These are phyloP conservation scores for Lophiostoma macrostomum DNA, from an alignment of 495 filamentous ascomycete species.

Conservation along the genomic window DNA sequence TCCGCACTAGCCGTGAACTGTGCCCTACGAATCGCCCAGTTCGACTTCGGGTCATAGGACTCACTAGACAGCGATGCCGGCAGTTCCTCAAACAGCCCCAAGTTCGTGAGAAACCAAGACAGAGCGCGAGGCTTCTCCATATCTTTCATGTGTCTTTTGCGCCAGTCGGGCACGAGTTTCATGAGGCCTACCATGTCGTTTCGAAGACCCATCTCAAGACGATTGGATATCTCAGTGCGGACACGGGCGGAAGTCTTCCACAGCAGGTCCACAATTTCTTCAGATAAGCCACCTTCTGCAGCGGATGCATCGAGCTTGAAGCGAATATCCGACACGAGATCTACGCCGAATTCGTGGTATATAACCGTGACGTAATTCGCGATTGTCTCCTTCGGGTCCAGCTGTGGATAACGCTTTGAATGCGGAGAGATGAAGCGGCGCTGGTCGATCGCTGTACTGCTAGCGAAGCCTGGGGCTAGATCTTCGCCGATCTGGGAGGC, in stretches of 20 bases:
- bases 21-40: conserved; percentile 14
- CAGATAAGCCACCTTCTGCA: conserved; percentile 5
- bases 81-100: conserved; percentile 13
- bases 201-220: conserved; percentile 8
- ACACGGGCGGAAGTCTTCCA: conserved; percentile 14
- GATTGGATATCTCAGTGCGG: conserved; percentile 9
- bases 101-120: conserved; percentile 25
- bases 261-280: conserved; percentile 1
- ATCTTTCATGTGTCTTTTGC: conserved; percentile 7
- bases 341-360: conserved; percentile 14
- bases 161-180: conserved; percentile 18
- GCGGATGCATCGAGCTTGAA: background rate
- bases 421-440: conserved; percentile 11
- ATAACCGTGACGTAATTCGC: conserved; percentile 22
- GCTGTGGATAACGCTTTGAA: conserved; percentile 9
- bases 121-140: conserved; percentile 4
- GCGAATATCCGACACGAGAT: conserved; percentile 11
- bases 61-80: too few species aligned
- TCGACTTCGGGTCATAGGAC: too few species aligned
- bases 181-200: conserved; percentile 25
- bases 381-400: conserved; percentile 17
- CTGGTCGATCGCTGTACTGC: conserved; percentile 25
- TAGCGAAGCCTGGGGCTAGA: conserved; percentile 3
- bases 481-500: background rate
- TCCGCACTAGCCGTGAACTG: conserved; percentile 15